Evolutionary conservation across 768 basidiomycete genomes (phyloP).

Genomic region (Boletus rubroflammeus): DNA sequence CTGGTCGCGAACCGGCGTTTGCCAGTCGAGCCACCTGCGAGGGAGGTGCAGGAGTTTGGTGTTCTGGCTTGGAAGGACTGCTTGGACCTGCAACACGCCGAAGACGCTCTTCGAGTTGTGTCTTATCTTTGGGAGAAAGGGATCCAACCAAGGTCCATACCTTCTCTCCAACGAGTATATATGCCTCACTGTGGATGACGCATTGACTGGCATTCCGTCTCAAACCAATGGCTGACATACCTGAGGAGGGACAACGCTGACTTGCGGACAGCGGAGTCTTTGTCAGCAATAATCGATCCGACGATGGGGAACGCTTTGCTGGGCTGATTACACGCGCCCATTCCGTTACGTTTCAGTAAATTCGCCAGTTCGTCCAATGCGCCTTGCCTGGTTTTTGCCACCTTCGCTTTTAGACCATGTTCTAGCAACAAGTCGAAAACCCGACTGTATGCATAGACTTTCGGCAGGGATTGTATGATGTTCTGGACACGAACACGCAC

Average conservation of each 20-base stretch:
- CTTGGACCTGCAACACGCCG: slow-evolving; percentile 75
- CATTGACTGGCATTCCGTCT: slow-evolving; percentile 5
- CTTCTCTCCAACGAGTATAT: slow-evolving; percentile 78
- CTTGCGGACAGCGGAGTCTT: slow-evolving; percentile 84
- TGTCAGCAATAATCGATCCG: slow-evolving; percentile 80
- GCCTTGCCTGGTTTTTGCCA: slow-evolving; percentile 88
- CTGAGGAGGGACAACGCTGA: slow-evolving; percentile 81
- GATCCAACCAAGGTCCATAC: slow-evolving; percentile 77
- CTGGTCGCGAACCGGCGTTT: slow-evolving; percentile 43
- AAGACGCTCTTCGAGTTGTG: slow-evolving; percentile 86
- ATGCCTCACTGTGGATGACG: slow-evolving; percentile 60
- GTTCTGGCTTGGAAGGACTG: slow-evolving; percentile 37
- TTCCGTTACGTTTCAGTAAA: slow-evolving; percentile 78
- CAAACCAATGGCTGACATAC: slow-evolving; percentile 39
- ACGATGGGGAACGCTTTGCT: slow-evolving; percentile 74
- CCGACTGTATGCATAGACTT: slow-evolving; percentile 90
- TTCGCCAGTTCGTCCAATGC: slow-evolving; percentile 76
- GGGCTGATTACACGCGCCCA: slow-evolving; percentile 73
- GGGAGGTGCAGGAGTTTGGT: slow-evolving; percentile 42
- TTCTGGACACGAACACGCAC: slow-evolving; percentile 76
- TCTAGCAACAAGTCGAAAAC: slow-evolving; percentile 86
- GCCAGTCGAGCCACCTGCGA: slow-evolving; percentile 54
- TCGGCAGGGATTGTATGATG: slow-evolving; percentile 81
- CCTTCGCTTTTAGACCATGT: slow-evolving; percentile 85
- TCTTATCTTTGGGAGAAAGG: slow-evolving; percentile 82